Percentiles rank a stretch among this genome's conserved stretches.
These are phyloP conservation scores for Lactifluus pinguis DNA, from an alignment of 768 basidiomycete species.

Conservation along the genomic window DNA sequence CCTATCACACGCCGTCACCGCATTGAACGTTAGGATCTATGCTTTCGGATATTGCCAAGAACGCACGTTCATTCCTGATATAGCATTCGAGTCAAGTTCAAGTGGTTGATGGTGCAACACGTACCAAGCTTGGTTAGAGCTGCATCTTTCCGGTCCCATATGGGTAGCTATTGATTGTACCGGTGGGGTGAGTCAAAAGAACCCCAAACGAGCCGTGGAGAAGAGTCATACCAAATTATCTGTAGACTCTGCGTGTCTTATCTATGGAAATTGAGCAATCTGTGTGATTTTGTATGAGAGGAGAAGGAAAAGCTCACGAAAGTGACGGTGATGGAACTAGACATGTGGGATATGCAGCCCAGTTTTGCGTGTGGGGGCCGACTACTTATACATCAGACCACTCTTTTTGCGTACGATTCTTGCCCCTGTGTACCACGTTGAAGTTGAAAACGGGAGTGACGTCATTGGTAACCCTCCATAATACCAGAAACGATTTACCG, in stretches of 20 bases:
- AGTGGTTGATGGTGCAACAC: not conserved
- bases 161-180: constrained; percentile 24
- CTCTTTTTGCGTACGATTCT: too few relatives aligned
- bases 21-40: not conserved
- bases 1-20: constrained; percentile 17
- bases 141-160: constrained; percentile 74
- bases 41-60: not conserved
- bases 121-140: constrained; percentile 69
- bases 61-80: constrained; percentile 29
- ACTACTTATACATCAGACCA: too few relatives aligned
- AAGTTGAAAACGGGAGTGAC: too few relatives aligned
- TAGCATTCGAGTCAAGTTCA: not conserved
- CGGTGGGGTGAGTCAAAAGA: not conserved
- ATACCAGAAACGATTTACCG: too few relatives aligned
- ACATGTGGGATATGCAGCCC: not conserved
- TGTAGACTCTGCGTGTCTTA: constrained; percentile 70
- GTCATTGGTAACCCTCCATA: too few relatives aligned
- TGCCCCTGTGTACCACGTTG: too few relatives aligned
- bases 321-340: constrained; percentile 22
- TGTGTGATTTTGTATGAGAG: not conserved
- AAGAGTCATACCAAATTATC: constrained; percentile 55
- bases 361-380: too few relatives aligned
- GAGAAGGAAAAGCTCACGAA: constrained; percentile 21
- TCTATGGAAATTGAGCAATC: constrained; percentile 28
- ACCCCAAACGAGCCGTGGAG: not conserved